A percentile compares a stretch with the other conserved stretches of the same genome.
These are phyloP conservation scores for Kodamaea alishanica DNA, from an alignment of 1,139 yeast species.

Conservation along the genomic window DNA sequence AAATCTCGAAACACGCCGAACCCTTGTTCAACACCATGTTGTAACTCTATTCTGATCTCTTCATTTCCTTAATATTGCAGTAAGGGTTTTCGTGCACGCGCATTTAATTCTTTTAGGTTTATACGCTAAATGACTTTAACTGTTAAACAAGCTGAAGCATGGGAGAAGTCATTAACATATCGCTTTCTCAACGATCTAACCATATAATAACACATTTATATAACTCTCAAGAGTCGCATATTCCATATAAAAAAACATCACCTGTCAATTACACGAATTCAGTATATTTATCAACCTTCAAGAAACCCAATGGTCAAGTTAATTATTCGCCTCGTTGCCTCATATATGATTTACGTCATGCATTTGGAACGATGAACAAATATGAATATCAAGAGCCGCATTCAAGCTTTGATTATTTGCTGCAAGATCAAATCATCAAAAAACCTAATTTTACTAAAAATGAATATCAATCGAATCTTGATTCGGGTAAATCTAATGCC, in stretches of 20 bases:
- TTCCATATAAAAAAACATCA: slow-evolving; percentile 44
- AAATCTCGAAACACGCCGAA: too few relatives aligned
- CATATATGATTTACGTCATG: slow-evolving; percentile 70
- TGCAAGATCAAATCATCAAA: slow-evolving; percentile 8
- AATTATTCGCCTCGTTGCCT: slow-evolving; percentile 77
- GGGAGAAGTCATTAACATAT: slow-evolving; percentile 70
- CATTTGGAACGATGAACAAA: slow-evolving; percentile 58
- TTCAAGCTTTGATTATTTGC: slow-evolving; percentile 9
- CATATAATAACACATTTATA: slow-evolving; percentile 75
- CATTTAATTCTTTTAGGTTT: too few relatives aligned
- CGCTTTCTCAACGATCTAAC: slow-evolving; percentile 70
- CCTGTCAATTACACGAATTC: slow-evolving; percentile 28
- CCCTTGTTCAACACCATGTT: too few relatives aligned
- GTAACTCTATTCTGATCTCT: too few relatives aligned
- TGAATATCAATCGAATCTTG: slow-evolving; percentile 62
- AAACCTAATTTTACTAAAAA: slow-evolving; percentile 28
- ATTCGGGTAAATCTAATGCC: slow-evolving; percentile 22
- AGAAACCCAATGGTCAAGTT: slow-evolving; percentile 42
- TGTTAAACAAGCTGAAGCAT: slow-evolving; percentile 24
- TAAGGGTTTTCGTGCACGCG: too few relatives aligned
- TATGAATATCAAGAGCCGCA: slow-evolving; percentile 43
- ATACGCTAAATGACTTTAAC: too few relatives aligned
- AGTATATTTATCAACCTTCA: slow-evolving; percentile 30
- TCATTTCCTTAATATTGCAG: too few relatives aligned
- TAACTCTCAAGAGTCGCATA: slow-evolving; percentile 70